Percentiles rank a stretch among this genome's conserved stretches.
Conservation (phyloP, 2,329 filamentous ascomycete species). For the Neofusicoccum kwambonambiense region DNA sequence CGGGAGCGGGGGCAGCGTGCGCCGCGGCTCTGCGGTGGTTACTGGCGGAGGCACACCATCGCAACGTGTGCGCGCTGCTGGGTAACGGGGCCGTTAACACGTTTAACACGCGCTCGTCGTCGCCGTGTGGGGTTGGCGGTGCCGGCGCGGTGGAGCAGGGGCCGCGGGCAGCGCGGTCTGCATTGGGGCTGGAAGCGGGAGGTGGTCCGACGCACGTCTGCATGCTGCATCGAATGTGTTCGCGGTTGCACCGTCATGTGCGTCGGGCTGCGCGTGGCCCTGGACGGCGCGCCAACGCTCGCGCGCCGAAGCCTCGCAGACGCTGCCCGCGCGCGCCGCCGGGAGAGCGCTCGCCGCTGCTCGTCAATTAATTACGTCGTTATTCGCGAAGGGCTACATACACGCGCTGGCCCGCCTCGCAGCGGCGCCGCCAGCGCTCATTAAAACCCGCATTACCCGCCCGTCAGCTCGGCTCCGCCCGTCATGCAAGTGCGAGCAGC, state of each 20-base stretch:
- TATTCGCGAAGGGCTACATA: not conserved
- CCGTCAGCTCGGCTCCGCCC: conserved; percentile 18
- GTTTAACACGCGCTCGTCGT: conserved; percentile 4
- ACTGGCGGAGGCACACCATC: not conserved
- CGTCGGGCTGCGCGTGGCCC: conserved; percentile 11
- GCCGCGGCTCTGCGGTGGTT: conserved; percentile 14
- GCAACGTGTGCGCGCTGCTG: conserved; percentile 4
- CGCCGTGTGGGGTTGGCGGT: not conserved
- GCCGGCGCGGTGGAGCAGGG: not conserved
- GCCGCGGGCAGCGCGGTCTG: no score
- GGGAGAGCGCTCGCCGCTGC: not conserved
- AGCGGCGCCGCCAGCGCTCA: not conserved
- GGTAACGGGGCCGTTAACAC: conserved; percentile 1
- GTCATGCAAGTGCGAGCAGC: conserved; percentile 13
- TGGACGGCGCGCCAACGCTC: not conserved
- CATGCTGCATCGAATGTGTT: not conserved
- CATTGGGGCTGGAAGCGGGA: not conserved
- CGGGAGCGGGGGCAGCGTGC: not conserved
- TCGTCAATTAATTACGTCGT: conserved; percentile 10
- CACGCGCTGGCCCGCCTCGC: not conserved
- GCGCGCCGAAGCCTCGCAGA: not conserved
- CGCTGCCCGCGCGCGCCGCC: not conserved
- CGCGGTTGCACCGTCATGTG: conserved; percentile 6
- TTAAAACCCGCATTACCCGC: conserved; percentile 12
- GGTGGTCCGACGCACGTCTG: not conserved